These are phyloP conservation scores for Phytophthora rubi DNA, from an alignment of 352 stramenopile species.

Conservation along the genomic window DNA sequence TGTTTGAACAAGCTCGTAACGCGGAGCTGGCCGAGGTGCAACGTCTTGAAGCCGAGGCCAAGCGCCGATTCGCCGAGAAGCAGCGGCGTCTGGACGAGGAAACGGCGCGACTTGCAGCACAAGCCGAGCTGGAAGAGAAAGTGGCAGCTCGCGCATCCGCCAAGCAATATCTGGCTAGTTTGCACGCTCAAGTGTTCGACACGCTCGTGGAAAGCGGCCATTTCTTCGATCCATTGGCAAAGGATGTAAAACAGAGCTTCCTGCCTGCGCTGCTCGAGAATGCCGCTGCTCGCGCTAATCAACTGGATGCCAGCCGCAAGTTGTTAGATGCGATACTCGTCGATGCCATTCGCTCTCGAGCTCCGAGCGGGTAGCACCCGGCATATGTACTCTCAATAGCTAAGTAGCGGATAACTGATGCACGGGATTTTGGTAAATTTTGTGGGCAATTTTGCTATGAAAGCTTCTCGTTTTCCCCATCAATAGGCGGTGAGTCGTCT, in stretches of 20 bases:
- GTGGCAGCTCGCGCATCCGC: constrained; percentile 90
- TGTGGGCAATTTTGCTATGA: neutral
- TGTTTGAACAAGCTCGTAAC: constrained; percentile 93
- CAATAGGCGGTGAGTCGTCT: too few relatives aligned
- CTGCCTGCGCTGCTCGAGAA: constrained; percentile 69
- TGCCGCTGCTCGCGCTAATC: constrained; percentile 48
- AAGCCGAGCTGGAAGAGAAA: constrained; percentile 92
- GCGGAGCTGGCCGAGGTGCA: constrained; percentile 95
- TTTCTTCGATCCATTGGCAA: constrained; percentile 91
- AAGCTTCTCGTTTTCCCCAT: neutral
- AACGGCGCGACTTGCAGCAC: constrained; percentile 64
- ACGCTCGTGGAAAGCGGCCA: constrained; percentile 85
- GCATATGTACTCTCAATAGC: constrained; percentile 5
- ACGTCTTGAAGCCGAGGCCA: constrained; percentile 93
- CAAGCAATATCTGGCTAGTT: constrained; percentile 86
- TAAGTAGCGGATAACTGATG: constrained; percentile 4
- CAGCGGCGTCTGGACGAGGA: constrained; percentile 87
- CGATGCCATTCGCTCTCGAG: constrained; percentile 31
- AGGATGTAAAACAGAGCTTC: constrained; percentile 85
- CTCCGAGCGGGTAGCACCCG: constrained; percentile 14
- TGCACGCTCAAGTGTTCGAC: constrained; percentile 91
- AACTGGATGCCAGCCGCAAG: constrained; percentile 39
- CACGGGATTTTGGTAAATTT: neutral
- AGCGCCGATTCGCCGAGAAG: constrained; percentile 93
- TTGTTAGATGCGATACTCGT: constrained; percentile 35